A percentile compares a stretch with the other conserved stretches of the same genome.
Conservation (phyloP, 768 basidiomycete genomes). For the Kwoniella botswanensis region DNA sequence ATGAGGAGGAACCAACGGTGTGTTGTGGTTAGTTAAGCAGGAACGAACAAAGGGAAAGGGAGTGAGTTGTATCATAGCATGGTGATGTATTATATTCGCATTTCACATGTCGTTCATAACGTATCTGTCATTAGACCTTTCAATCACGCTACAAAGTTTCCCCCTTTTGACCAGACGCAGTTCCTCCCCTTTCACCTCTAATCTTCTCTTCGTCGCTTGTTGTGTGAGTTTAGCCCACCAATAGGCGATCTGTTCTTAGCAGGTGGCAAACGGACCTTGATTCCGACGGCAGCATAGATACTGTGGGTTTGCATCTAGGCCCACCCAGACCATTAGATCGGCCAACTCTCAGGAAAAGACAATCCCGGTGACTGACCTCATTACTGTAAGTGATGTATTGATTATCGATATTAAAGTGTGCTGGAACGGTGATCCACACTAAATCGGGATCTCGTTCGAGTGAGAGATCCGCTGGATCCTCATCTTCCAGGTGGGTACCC, state of each 20-base stretch:
- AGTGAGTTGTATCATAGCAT: conserved; percentile 1
- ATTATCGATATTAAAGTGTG: background rate
- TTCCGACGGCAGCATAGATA: background rate
- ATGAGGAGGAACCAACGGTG: conserved; percentile 20
- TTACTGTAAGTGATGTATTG: conserved; percentile 2
- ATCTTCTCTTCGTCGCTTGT: background rate
- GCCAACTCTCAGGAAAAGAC: background rate
- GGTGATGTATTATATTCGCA: background rate
- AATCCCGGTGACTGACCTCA: background rate
- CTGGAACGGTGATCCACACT: conserved; percentile 1
- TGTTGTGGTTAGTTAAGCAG: conserved; percentile 15
- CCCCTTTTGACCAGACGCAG: background rate
- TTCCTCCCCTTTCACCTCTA: background rate
- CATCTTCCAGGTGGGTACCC: background rate
- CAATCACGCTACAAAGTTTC: background rate
- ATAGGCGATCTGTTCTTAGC: background rate
- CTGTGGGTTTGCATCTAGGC: background rate
- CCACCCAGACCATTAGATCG: background rate
- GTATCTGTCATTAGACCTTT: too few species aligned
- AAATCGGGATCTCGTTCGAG: background rate
- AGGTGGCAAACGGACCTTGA: background rate
- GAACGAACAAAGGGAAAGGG: background rate
- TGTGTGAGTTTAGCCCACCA: background rate
- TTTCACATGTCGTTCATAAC: too few species aligned
- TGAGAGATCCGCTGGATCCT: background rate